Evolutionary conservation across 78 protist species (phyloP).

Genomic region (Planoprotostelium fungivorum): DNA sequence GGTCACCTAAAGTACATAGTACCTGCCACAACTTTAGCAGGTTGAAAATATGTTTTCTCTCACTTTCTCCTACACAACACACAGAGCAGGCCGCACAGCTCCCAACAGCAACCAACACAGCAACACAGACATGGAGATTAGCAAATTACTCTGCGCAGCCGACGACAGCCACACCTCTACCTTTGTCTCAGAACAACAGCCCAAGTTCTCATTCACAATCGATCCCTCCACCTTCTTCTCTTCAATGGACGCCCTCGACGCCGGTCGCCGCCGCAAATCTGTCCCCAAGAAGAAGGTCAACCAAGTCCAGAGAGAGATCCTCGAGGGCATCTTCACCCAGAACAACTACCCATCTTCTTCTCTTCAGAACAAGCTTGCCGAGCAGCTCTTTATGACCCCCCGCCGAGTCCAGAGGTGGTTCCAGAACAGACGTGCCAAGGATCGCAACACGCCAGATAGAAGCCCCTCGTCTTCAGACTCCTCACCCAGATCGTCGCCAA

Average conservation of each 20-base stretch:
- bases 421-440: slow-evolving; percentile 68
- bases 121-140: not conserved
- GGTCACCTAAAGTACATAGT: too few species aligned
- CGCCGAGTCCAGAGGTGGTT: slow-evolving; percentile 71
- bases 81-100: too few species aligned
- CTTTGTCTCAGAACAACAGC: not conserved
- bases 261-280: not conserved
- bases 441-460: not conserved
- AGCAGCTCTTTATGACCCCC: slow-evolving; percentile 56
- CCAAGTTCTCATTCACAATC: not conserved
- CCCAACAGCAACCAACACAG: not conserved
- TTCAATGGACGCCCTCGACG: not conserved
- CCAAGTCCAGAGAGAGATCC: not conserved
- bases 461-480: not conserved
- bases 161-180: not conserved
- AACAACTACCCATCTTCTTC: not conserved
- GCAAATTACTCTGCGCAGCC: not conserved
- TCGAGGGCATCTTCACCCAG: not conserved
- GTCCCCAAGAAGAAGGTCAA: not conserved
- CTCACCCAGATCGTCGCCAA: not conserved
- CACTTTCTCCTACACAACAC: too few species aligned
- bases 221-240: not conserved
- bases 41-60: too few species aligned
- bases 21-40: too few species aligned
- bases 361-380: slow-evolving; percentile 33